phyloP scores from a whole-genome alignment of 2,329 filamentous ascomycete genomes.

The Penicillium sp. region DNA sequence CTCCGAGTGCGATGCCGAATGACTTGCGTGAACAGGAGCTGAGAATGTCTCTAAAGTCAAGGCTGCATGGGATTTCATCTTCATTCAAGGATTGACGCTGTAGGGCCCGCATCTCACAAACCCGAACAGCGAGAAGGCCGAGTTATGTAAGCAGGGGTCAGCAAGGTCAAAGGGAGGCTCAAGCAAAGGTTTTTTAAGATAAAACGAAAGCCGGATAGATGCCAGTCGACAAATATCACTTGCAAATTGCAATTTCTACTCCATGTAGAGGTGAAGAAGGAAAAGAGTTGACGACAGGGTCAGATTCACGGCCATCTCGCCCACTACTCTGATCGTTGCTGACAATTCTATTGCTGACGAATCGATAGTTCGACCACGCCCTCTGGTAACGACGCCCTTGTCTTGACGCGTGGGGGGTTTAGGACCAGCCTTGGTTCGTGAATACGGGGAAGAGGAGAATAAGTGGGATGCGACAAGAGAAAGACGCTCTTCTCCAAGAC shows the following conservation, averaged over 20 bases:
- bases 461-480: not conserved
- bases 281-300: no score
- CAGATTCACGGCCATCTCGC: not conserved
- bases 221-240: not conserved
- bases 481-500: slow-evolving; percentile 8
- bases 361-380: not conserved
- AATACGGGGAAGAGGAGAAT: not conserved
- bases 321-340: not conserved
- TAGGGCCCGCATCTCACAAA: not conserved
- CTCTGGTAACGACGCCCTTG: slow-evolving; percentile 4
- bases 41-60: no score
- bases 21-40: no score
- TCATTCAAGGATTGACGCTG: not conserved
- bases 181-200: no score
- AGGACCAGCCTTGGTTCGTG: not conserved
- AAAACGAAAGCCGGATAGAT: no score
- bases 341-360: slow-evolving; percentile 2
- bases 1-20: no score
- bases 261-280: not conserved
- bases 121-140: not conserved
- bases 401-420: not conserved
- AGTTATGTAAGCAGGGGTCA: slow-evolving; percentile 1
- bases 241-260: no score
- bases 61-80: no score
- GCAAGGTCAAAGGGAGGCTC: no score